A percentile compares a stretch with the other conserved stretches of the same genome.
phyloP scores from a whole-genome alignment of 768 basidiomycete species.

The Mycena chlorophos region DNA sequence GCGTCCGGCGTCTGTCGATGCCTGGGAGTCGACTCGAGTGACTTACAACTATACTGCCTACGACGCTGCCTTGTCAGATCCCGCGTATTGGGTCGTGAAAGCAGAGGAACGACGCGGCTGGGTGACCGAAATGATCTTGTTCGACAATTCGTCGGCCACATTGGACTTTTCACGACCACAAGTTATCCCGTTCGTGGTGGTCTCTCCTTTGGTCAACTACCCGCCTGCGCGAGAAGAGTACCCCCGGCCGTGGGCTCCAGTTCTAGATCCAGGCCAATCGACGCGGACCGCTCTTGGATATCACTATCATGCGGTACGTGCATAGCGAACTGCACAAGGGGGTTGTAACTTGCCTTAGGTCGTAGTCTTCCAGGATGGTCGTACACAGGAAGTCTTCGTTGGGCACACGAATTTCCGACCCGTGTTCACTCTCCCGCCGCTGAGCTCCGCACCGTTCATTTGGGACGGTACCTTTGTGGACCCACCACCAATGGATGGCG shows the following conservation, averaged over 20 bases:
- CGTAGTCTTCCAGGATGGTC: conserved; percentile 7
- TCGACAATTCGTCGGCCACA: neutral
- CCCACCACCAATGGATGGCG: neutral
- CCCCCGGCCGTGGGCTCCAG: neutral
- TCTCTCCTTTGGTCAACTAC: neutral
- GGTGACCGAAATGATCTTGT: conserved; percentile 2
- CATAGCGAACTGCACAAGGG: no score
- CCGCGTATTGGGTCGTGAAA: conserved; percentile 5
- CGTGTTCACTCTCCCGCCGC: neutral
- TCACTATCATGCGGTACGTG: conserved; percentile 11
- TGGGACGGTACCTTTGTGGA: conserved; percentile 4
- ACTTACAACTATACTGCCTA: neutral
- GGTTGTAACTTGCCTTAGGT: no score
- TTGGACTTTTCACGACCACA: neutral
- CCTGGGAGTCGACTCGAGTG: neutral
- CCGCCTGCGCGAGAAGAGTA: neutral
- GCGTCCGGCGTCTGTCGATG: neutral
- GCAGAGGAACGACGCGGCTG: conserved; percentile 10
- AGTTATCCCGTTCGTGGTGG: neutral
- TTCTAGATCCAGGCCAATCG: no score
- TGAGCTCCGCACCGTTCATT: neutral
- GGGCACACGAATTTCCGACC: conserved; percentile 12
- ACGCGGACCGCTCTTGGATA: conserved; percentile 3
- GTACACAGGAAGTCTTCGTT: neutral
- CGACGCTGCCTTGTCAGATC: neutral